phyloP scores from a whole-genome alignment of 2,329 filamentous ascomycete genomes.

The Diaporthe vexans region DNA sequence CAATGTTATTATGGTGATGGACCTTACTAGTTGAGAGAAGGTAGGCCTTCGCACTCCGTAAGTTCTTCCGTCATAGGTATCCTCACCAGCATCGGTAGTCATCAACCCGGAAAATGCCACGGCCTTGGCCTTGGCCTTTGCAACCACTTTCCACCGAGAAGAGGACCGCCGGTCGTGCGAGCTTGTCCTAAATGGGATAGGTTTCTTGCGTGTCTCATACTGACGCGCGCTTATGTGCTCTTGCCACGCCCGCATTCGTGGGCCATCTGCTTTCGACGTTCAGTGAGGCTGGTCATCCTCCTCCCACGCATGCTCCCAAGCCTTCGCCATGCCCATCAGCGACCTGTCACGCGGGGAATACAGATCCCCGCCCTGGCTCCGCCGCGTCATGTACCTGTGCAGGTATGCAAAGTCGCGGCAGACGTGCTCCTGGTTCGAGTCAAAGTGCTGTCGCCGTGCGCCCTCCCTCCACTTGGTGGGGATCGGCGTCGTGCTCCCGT shows the following conservation, averaged over 20 bases:
- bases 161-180: neutral
- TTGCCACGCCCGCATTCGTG: too few relatives aligned
- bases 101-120: neutral
- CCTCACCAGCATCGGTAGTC: neutral
- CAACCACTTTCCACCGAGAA: neutral
- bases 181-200: too few relatives aligned
- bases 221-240: neutral
- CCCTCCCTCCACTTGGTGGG: constrained; percentile 42
- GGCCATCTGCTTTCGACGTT: neutral
- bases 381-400: constrained; percentile 34
- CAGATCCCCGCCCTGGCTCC: constrained; percentile 33
- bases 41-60: neutral
- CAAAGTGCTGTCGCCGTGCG: constrained; percentile 44
- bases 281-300: constrained; percentile 26
- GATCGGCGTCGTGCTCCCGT: constrained; percentile 44
- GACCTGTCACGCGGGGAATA: constrained; percentile 36
- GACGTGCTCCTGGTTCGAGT: constrained; percentile 45
- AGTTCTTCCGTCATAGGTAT: neutral
- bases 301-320: constrained; percentile 34
- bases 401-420: constrained; percentile 43
- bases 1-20: neutral
- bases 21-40: neutral
- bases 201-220: neutral
- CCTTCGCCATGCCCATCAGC: constrained; percentile 34
- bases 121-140: too few relatives aligned